Percentiles rank a stretch among this genome's conserved stretches.
These are phyloP conservation scores for Aspergillus leporis DNA, from an alignment of 495 filamentous ascomycete species.

Conservation along the genomic window DNA sequence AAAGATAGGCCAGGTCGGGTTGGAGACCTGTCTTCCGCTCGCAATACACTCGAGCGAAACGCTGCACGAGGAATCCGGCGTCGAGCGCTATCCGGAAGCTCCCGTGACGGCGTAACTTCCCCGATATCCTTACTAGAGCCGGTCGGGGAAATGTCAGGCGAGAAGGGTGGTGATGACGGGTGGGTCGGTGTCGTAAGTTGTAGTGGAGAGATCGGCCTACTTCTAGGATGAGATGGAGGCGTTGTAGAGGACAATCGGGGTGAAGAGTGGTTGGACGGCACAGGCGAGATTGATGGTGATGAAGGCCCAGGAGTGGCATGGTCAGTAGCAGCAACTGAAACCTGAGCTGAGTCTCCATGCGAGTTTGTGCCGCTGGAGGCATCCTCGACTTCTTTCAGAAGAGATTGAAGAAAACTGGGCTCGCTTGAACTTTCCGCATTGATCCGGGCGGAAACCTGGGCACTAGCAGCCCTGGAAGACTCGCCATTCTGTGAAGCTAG, in stretches of 20 bases:
- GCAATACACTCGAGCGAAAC: constrained; percentile 26
- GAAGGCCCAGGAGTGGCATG: constrained; percentile 57
- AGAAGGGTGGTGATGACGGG: constrained; percentile 61
- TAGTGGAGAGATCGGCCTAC: constrained; percentile 65
- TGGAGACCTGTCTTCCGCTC: constrained; percentile 58
- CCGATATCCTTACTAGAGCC: constrained; percentile 22
- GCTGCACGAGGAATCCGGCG: constrained; percentile 39
- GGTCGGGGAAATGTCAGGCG: constrained; percentile 46
- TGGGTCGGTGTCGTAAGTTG: constrained; percentile 65
- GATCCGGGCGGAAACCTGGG: constrained; percentile 29
- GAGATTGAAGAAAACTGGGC: constrained; percentile 74
- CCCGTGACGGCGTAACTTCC: constrained; percentile 18
- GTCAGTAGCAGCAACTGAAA: constrained; percentile 45
- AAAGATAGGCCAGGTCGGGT: constrained; percentile 58
- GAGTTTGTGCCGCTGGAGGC: constrained; percentile 55
- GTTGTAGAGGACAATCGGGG: constrained; percentile 70
- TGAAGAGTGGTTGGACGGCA: constrained; percentile 64
- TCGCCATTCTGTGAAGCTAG: constrained; percentile 46
- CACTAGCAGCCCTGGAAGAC: constrained; percentile 41
- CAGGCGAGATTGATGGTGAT: constrained; percentile 73
- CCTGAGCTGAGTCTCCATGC: constrained; percentile 43
- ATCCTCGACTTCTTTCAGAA: constrained; percentile 84
- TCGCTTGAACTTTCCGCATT: constrained; percentile 40
- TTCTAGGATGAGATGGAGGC: constrained; percentile 64
- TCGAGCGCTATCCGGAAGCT: constrained; percentile 19